Conservation (phyloP, 352 stramenopile species). For the Globisporangium mamillatum region DNA sequence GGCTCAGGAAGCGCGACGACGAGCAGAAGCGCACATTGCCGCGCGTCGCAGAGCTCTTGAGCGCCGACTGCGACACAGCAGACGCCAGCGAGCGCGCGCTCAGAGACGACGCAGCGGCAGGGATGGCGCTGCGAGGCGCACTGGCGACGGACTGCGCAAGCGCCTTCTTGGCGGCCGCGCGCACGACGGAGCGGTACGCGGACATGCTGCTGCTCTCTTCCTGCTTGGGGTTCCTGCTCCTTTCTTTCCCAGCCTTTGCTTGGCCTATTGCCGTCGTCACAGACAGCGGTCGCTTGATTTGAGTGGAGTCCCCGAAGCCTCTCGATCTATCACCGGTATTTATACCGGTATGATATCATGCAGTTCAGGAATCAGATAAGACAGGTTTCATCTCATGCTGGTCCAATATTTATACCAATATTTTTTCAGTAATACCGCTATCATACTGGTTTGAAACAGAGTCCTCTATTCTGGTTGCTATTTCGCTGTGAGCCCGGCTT, state of each 20-base stretch:
- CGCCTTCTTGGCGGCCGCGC: slow-evolving; percentile 16
- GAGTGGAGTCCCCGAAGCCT: not conserved
- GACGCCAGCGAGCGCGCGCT: slow-evolving; percentile 6
- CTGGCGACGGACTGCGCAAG: slow-evolving; percentile 4
- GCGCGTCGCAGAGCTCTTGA: not conserved
- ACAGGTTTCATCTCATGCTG: too few species aligned
- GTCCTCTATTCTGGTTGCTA: not conserved
- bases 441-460: not conserved
- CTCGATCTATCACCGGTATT: not conserved
- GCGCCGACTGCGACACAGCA: slow-evolving; percentile 2
- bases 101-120: not conserved
- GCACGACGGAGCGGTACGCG: slow-evolving; percentile 27
- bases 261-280: not conserved
- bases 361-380: too few species aligned
- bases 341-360: not conserved
- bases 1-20: slow-evolving; percentile 74
- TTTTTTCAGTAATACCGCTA: not conserved
- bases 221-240: slow-evolving; percentile 2
- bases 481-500: not conserved
- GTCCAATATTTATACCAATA: not conserved
- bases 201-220: slow-evolving; percentile 18
- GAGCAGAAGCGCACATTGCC: slow-evolving; percentile 29
- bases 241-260: not conserved
- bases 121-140: slow-evolving; percentile 1
- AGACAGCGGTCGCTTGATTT: not conserved